Conservation (phyloP, 2,329 filamentous ascomycete species). For the Dendrostoma leiphaemia region DNA sequence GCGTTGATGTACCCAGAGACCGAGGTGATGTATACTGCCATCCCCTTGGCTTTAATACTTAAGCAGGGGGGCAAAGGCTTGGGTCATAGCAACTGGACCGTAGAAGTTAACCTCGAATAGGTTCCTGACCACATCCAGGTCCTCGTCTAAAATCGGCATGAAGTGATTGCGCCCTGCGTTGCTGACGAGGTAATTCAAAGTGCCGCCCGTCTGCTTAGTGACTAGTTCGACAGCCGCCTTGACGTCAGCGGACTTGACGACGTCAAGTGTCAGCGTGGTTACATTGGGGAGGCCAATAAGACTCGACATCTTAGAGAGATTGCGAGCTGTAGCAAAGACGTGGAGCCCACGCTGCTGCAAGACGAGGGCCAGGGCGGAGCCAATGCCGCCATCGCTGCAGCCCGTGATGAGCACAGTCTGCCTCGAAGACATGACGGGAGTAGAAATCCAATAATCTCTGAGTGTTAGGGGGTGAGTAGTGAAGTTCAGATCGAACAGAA, state of each 20-base stretch:
- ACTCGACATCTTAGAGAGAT: slow-evolving; percentile 24
- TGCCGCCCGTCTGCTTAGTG: slow-evolving; percentile 21
- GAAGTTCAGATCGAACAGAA: not conserved
- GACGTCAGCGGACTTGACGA: slow-evolving; percentile 23
- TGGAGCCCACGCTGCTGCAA: slow-evolving; percentile 25
- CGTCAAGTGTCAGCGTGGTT: slow-evolving; percentile 24
- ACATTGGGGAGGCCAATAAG: slow-evolving; percentile 24
- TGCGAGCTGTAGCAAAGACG: slow-evolving; percentile 27
- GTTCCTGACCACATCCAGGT: slow-evolving; percentile 20
- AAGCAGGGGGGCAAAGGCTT: slow-evolving; percentile 28
- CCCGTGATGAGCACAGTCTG: slow-evolving; percentile 29
- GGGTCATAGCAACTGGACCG: slow-evolving; percentile 27
- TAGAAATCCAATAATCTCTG: not conserved
- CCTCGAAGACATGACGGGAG: slow-evolving; percentile 18
- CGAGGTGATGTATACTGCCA: slow-evolving; percentile 25
- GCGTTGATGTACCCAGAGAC: slow-evolving; percentile 25
- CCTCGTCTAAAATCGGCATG: slow-evolving; percentile 26
- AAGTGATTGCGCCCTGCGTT: slow-evolving; percentile 28
- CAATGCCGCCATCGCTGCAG: slow-evolving; percentile 29
- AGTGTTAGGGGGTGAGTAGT: not conserved
- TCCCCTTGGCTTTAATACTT: slow-evolving; percentile 28
- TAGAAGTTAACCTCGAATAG: slow-evolving; percentile 31
- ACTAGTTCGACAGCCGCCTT: slow-evolving; percentile 22
- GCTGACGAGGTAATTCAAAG: slow-evolving; percentile 25
- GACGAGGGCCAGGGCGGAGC: slow-evolving; percentile 23